These are phyloP conservation scores for Voacanga thouarsii DNA, from an alignment of 257 asterid species.

Conservation along the genomic window DNA sequence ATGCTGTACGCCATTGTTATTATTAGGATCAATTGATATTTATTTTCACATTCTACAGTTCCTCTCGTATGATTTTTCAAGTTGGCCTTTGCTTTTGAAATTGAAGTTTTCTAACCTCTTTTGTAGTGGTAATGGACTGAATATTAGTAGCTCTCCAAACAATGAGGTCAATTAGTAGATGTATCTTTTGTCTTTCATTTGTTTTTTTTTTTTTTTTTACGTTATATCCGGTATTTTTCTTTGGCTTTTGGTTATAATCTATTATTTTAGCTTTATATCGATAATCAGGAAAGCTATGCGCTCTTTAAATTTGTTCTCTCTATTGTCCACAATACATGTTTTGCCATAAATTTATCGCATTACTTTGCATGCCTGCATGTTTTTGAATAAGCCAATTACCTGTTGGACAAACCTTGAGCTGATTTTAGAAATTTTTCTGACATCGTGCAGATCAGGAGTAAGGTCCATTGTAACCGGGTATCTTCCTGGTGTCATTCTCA, in stretches of 20 bases:
- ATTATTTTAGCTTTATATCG: not conserved
- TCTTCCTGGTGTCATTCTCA: conserved; percentile 86
- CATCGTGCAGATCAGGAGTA: conserved; percentile 70
- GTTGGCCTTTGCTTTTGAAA: not conserved
- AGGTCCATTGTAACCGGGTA: conserved; percentile 85
- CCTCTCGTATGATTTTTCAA: not conserved
- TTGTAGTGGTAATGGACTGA: not conserved
- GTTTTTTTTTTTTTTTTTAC: not conserved
- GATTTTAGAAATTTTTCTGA: not conserved
- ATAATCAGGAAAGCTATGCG: not conserved
- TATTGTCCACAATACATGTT: not conserved
- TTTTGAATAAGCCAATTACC: not conserved
- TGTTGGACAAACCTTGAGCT: not conserved
- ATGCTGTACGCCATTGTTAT: not conserved
- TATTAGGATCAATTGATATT: not conserved
- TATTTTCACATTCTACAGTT: not conserved
- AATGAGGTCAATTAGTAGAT: not conserved
- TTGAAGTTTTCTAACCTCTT: not conserved
- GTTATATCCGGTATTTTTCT: not conserved
- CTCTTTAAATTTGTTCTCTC: not conserved
- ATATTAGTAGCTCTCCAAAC: not conserved
- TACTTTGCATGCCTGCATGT: not conserved
- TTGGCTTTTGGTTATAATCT: not conserved
- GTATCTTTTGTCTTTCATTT: not conserved
- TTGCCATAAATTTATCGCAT: not conserved